phyloP scores from a whole-genome alignment of 2,329 filamentous ascomycete species.

The Tolypocladium endophyticum region DNA sequence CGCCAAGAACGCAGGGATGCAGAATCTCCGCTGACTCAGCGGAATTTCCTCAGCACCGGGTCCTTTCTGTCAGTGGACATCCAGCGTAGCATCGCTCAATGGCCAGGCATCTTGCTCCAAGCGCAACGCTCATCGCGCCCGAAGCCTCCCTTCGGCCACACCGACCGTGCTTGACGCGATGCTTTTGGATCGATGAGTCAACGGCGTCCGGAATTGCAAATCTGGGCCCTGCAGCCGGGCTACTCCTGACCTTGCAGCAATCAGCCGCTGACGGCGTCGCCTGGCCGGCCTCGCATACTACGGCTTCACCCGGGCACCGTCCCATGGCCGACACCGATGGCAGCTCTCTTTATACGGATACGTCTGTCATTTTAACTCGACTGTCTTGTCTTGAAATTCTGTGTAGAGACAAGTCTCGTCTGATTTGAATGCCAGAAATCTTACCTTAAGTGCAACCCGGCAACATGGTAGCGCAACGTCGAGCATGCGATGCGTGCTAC shows the following conservation, averaged over 20 bases:
- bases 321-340: not conserved
- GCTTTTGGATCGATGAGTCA: not conserved
- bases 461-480: constrained; percentile 6
- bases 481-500: constrained; percentile 38
- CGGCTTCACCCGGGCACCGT: not conserved
- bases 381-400: not conserved
- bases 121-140: not conserved
- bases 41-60: not conserved
- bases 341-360: not conserved
- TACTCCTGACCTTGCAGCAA: too few species aligned
- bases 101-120: too few species aligned
- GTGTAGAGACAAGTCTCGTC: not conserved
- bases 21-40: not conserved
- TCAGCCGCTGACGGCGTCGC: not conserved
- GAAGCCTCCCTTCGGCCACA: not conserved
- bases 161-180: not conserved
- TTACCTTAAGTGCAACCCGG: not conserved
- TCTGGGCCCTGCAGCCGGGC: not conserved
- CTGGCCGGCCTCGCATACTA: not conserved
- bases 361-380: not conserved
- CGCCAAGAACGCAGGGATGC: too few species aligned
- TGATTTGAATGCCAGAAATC: not conserved
- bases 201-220: not conserved
- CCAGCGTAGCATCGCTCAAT: too few species aligned
- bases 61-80: not conserved